These are phyloP conservation scores for Fusarium sp. DNA, from an alignment of 2,329 filamentous ascomycete species.

Conservation along the genomic window DNA sequence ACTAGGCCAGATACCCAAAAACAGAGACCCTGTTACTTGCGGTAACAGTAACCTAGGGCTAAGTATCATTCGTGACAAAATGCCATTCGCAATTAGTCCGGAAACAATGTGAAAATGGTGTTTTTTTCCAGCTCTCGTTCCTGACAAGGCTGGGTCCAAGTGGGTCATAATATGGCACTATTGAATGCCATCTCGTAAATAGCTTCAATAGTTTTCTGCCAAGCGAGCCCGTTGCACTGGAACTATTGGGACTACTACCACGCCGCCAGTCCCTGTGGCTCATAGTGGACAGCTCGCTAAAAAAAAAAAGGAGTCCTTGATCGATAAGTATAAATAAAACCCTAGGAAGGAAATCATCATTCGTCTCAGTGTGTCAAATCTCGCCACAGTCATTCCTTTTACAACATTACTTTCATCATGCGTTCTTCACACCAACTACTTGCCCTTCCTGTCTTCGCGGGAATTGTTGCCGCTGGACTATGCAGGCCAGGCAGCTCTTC, in stretches of 20 bases:
- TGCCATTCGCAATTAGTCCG: not conserved
- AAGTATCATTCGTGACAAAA: too few species aligned
- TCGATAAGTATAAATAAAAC: not conserved
- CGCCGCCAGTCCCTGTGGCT: not conserved
- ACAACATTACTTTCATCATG: not conserved
- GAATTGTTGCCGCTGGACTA: not conserved
- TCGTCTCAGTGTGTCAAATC: not conserved
- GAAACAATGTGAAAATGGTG: not conserved
- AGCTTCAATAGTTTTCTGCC: not conserved
- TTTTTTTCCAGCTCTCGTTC: not conserved
- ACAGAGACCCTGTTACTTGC: too few species aligned
- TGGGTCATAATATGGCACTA: not conserved
- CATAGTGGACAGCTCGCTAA: not conserved
- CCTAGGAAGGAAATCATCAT: fast-evolving
- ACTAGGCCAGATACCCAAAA: too few species aligned
- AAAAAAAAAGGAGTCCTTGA: not conserved
- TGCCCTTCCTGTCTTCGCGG: not conserved
- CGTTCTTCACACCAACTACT: not conserved
- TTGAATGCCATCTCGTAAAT: not conserved
- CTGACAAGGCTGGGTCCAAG: not conserved
- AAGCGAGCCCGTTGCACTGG: not conserved
- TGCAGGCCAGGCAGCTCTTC: not conserved
- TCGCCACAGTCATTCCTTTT: not conserved
- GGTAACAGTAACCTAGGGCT: too few species aligned
- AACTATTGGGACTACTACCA: not conserved